Evolutionary conservation across 139 green algal genomes (phyloP).

Genomic region (Ulvella scutata): DNA sequence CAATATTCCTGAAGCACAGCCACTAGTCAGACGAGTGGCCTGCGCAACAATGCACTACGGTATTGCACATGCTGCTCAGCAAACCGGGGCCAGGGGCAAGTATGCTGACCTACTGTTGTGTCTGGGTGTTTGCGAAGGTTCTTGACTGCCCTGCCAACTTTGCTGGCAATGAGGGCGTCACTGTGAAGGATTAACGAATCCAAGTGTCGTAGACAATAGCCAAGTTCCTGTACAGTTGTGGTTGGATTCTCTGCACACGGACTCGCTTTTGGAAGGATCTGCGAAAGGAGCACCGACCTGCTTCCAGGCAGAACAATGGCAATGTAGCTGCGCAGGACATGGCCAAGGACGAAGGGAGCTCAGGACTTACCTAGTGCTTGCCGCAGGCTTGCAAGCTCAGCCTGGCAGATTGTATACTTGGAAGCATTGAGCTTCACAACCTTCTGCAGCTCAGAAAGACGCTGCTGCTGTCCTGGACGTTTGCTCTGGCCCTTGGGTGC

Average conservation of each 20-base stretch:
- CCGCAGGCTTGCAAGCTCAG: not conserved
- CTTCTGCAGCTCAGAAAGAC: too few relatives aligned
- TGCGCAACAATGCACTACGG: not conserved
- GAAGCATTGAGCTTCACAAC: slow-evolving; percentile 1
- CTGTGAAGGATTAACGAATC: not conserved
- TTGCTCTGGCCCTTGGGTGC: too few relatives aligned
- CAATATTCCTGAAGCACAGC: not conserved
- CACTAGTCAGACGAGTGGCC: not conserved
- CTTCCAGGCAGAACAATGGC: not conserved
- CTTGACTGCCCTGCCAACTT: not conserved
- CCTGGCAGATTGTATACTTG: not conserved
- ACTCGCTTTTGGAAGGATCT: not conserved
- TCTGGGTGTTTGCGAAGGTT: not conserved
- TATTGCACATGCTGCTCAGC: not conserved
- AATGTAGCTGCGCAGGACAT: not conserved
- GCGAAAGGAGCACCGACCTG: not conserved
- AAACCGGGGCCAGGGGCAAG: not conserved
- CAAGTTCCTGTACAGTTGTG: not conserved
- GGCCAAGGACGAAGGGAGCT: not conserved
- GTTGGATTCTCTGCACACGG: not conserved
- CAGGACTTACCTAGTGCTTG: not conserved
- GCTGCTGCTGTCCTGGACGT: too few relatives aligned
- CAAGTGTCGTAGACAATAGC: not conserved
- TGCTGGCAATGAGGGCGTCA: not conserved
- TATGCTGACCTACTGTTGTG: not conserved